A percentile compares a stretch with the other conserved stretches of the same genome.
Evolutionary conservation across 2,329 filamentous ascomycete species (phyloP).

Genomic region (Hypoxylon sp.): DNA sequence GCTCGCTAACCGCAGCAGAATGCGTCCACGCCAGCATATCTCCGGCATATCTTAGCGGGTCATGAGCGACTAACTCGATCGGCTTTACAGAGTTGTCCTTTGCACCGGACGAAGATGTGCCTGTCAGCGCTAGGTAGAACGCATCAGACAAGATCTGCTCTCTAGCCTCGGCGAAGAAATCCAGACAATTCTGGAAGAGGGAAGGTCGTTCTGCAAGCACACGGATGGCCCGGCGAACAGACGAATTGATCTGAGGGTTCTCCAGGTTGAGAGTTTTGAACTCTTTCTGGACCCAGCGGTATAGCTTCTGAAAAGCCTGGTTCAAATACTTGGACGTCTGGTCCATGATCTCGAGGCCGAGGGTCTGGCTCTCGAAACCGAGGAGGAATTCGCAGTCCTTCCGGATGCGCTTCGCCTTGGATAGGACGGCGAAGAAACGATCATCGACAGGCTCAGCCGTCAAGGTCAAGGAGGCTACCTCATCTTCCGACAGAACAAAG

Average conservation of each 20-base stretch:
- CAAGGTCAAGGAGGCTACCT: slow-evolving; percentile 81
- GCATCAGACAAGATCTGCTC: slow-evolving; percentile 89
- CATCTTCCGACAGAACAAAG: slow-evolving; percentile 87
- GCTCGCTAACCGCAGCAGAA: slow-evolving; percentile 92
- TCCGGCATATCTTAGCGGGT: slow-evolving; percentile 90
- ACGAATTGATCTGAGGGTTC: slow-evolving; percentile 89
- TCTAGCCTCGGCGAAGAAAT: slow-evolving; percentile 91
- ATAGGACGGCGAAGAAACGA: slow-evolving; percentile 82
- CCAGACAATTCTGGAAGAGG: slow-evolving; percentile 92
- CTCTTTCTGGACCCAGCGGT: slow-evolving; percentile 93
- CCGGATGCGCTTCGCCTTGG: slow-evolving; percentile 87
- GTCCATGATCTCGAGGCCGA: slow-evolving; percentile 93
- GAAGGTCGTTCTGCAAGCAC: slow-evolving; percentile 91
- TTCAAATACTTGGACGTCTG: slow-evolving; percentile 89
- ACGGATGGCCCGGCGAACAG: slow-evolving; percentile 85
- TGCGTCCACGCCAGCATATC: slow-evolving; percentile 99
- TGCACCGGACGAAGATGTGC: slow-evolving; percentile 70
- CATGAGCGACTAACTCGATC: slow-evolving; percentile 94
- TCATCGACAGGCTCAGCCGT: slow-evolving; percentile 87
- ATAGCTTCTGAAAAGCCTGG: slow-evolving; percentile 93
- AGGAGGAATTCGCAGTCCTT: slow-evolving; percentile 90
- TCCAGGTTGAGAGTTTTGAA: slow-evolving; percentile 94
- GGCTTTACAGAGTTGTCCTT: slow-evolving; percentile 80
- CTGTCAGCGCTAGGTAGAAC: slow-evolving; percentile 90
- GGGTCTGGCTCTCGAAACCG: slow-evolving; percentile 88